Conservation (phyloP, 257 asterid species). For the Verbascum thapsus region DNA sequence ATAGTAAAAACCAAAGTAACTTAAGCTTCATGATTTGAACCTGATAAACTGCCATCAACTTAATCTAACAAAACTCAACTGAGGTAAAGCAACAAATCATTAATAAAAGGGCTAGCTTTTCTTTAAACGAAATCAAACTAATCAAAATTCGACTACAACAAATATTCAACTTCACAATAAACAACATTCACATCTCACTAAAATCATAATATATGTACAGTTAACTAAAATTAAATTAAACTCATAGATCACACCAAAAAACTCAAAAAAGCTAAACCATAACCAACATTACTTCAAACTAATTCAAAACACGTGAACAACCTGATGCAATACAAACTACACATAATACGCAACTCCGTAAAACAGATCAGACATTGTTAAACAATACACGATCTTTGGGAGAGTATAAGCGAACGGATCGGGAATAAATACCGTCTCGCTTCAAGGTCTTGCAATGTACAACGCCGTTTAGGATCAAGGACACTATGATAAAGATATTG, state of each 20-base stretch:
- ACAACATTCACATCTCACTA: background rate
- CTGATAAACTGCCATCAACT: background rate
- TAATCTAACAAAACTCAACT: background rate
- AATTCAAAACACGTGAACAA: background rate
- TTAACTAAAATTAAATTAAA: background rate
- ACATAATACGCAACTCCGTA: background rate
- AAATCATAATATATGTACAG: background rate
- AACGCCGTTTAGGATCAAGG: conserved; percentile 31
- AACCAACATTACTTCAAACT: background rate
- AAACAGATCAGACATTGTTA: background rate
- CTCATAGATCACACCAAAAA: background rate
- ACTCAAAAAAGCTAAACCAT: background rate
- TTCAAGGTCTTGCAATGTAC: conserved; percentile 58
- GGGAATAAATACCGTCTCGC: conserved; percentile 49
- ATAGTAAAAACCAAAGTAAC: background rate
- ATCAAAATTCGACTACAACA: background rate
- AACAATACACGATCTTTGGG: background rate
- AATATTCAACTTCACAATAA: background rate
- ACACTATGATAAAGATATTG: conserved; percentile 14
- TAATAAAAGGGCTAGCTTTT: background rate
- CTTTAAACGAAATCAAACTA: background rate
- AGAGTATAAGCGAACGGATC: background rate
- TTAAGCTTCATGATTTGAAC: conserved; percentile 1
- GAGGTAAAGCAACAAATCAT: background rate
- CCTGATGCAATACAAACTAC: background rate